Evolutionary conservation across 176 grass and related monocot genomes (phyloP), one percentile per base, ranked within the genome.

Genomic region (Ampelocalamus luodianensis): DNA sequence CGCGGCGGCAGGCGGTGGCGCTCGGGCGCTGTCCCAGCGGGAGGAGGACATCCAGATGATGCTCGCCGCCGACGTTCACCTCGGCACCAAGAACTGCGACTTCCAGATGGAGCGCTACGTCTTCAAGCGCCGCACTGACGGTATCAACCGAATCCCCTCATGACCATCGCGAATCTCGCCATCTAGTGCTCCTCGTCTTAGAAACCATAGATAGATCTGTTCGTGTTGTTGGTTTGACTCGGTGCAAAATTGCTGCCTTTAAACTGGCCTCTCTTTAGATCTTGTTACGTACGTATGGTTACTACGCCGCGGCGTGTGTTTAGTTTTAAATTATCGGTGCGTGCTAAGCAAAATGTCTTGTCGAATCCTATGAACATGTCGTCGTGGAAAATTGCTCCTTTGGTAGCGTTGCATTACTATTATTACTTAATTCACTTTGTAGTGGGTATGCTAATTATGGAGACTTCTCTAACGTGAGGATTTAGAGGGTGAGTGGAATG

Each of bases 51-150:
- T 96, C 18, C 96, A 94, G 71, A 94, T 91, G 96, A 96, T 99
- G 91, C 86, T 96, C 23, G 90, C 96, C 29, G 96, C 93, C 24
- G 91, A 96, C 40, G 90, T 96, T 69, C 93, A 96, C 81, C 93
- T 99, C 24, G 91, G 96, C 81, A 96, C 96, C 72, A 99, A 96
- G 88, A 99, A 99, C 83, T 99, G 93, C 90, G 93, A 99, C 67
- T 99, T 94, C 88, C 93, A 99, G 88, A 99, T 99, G 96, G 93
- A 92, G 83, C 96, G 96, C 18, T 96, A 99, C 86, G 90, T 83
- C 27, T 91, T 71, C 88, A 92, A 92, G 88, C 87, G 96, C 56
- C 85, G 93, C 49, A 66, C 60, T 23, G 96, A 99, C 67, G 96
- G 96, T 99, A 99, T 13, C 23, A 29, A 6, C 0, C 8, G 18